Conservation (phyloP, 1,284 basidiomycete genomes). For the Irpex sp. region DNA sequence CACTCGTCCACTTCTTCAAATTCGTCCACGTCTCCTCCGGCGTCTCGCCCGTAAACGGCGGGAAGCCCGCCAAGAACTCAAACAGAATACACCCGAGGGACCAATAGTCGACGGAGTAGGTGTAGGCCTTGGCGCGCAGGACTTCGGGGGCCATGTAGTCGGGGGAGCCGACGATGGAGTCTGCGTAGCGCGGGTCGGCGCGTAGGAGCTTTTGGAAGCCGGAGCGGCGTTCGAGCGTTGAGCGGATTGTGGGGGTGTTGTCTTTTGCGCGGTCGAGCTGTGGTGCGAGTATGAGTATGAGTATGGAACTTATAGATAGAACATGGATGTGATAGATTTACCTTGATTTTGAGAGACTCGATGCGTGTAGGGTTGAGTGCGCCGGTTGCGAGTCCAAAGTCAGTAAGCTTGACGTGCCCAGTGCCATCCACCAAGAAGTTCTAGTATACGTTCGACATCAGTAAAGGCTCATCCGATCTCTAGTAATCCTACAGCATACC, state of each 20-base stretch:
- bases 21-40: constrained; percentile 99
- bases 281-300: neutral
- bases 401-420: constrained; percentile 98
- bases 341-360: constrained; percentile 94
- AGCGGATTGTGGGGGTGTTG: constrained; percentile 90
- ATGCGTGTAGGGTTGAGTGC: constrained; percentile 96
- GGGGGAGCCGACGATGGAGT: constrained; percentile 98
- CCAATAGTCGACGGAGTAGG: constrained; percentile 98
- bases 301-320: too few species aligned
- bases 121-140: constrained; percentile 94
- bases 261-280: constrained; percentile 98
- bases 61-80: constrained; percentile 97
- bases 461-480: too few species aligned
- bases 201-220: constrained; percentile 94
- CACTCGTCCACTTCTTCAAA: constrained; percentile 97
- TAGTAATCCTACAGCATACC: constrained; percentile 38
- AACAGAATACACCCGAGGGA: constrained; percentile 98
- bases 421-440: constrained; percentile 97
- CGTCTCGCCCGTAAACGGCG: constrained; percentile 95
- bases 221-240: constrained; percentile 94
- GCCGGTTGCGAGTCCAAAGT: constrained; percentile 98
- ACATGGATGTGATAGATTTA: constrained; percentile 39
- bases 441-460: constrained; percentile 53
- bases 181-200: constrained; percentile 93
- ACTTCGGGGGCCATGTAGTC: constrained; percentile 98